These are phyloP conservation scores for Suillus lakei DNA, from an alignment of 768 basidiomycete species.

Conservation along the genomic window DNA sequence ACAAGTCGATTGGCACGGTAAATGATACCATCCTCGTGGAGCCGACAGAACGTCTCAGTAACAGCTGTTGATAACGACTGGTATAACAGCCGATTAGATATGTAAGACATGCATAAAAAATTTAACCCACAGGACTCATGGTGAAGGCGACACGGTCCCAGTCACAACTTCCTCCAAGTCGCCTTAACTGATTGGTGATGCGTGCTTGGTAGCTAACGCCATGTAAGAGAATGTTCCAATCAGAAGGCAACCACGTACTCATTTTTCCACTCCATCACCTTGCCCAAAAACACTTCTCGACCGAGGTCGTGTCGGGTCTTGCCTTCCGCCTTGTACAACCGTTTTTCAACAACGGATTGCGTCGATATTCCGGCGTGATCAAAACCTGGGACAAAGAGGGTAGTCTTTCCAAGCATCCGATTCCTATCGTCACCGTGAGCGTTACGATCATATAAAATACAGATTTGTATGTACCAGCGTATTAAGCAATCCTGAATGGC, in stretches of 20 bases:
- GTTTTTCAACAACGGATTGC: constrained; percentile 95
- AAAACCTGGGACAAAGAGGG: constrained; percentile 91
- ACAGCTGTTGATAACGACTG: constrained; percentile 86
- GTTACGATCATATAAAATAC: background rate
- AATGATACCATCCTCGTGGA: constrained; percentile 90
- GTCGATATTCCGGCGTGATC: constrained; percentile 99
- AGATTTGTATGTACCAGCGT: constrained; percentile 67
- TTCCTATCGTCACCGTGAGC: constrained; percentile 57
- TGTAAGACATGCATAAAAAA: background rate
- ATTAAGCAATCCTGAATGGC: constrained; percentile 90
- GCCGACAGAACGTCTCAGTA: constrained; percentile 84
- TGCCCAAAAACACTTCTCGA: constrained; percentile 86
- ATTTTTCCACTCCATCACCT: constrained; percentile 96
- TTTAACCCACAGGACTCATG: constrained; percentile 76
- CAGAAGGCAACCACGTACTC: constrained; percentile 61
- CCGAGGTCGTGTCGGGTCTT: constrained; percentile 94
- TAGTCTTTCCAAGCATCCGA: constrained; percentile 93
- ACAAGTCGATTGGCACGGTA: constrained; percentile 97
- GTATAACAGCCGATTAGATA: constrained; percentile 10
- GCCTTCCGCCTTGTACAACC: constrained; percentile 81
- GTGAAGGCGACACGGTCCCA: constrained; percentile 96
- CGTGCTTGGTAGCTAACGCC: constrained; percentile 81
- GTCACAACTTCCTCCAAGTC: constrained; percentile 92
- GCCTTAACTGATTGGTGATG: constrained; percentile 86
- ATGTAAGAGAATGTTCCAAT: constrained; percentile 5